Evolutionary conservation across 1,139 yeast genomes (phyloP), one percentile per base, ranked within the genome.

Genomic region (Yamadazyma diddensiae): DNA sequence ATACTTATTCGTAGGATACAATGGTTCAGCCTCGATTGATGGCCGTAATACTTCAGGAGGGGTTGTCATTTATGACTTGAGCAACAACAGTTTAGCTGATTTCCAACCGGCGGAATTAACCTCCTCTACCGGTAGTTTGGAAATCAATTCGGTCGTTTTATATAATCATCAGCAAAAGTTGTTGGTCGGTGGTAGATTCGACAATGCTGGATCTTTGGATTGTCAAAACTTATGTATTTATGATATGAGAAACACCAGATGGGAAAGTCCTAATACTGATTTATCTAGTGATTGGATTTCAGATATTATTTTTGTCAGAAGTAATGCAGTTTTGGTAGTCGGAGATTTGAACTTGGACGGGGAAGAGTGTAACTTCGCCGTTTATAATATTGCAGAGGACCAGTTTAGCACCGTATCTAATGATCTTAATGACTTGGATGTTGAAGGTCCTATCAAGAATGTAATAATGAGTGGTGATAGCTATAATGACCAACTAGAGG

Each of bases 161-260:
- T 70, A 74, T 41, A 80, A 77, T 21, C 59, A 62, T 19, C 66
- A 66, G 6, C 53, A 68, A 15, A 65, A 71, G 15, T 54, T 88
- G 13, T 64, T 87, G 24, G 83, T 86, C 8, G 95, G 86, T 30
- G 98, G 98, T 14, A 66, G 77, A 29, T 86, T 86, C 49, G 70
- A 69, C 19, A 56, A 65, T 22, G 82, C 83, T 3, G 81, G 84
- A 0, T 65, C 79, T 6, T 59, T 74, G 39, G 60, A 65, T 28
- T 87, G 96, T 58, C 57, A 65, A 2, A 73, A 79, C 2, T 57
- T 87, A 30, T 86, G 95, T 52, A 61, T 83, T 26, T 87, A 78
- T 52, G 83, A 82, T 45, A 56, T 82, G 36, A 54, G 59, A 3
- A 63, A 65, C 26, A 70, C 72, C 4, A 65, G 75, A 29, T 82